These are phyloP conservation scores for Platismatia glauca DNA, from an alignment of 495 filamentous ascomycete genomes.

Conservation along the genomic window DNA sequence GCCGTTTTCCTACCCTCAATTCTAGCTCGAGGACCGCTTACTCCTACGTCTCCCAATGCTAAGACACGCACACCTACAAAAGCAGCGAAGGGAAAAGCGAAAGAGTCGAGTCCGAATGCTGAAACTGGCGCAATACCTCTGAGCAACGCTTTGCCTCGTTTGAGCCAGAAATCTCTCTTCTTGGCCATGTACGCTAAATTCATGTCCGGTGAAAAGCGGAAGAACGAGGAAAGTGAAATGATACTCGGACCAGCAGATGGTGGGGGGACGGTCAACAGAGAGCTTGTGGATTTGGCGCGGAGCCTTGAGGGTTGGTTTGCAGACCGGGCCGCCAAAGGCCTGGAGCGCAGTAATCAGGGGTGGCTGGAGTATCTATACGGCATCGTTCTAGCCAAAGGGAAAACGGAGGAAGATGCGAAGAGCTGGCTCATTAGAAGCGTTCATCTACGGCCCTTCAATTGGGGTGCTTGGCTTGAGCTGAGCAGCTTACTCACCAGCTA, in stretches of 20 bases:
- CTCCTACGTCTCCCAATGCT: constrained; percentile 37
- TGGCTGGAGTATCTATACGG: constrained; percentile 97
- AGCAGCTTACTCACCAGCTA: constrained; percentile 61
- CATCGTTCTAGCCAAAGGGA: constrained; percentile 79
- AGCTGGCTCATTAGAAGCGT: constrained; percentile 78
- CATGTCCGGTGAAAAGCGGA: constrained; percentile 89
- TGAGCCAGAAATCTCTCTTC: constrained; percentile 90
- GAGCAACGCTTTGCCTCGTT: constrained; percentile 38
- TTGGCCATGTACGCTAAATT: constrained; percentile 86
- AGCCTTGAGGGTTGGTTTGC: constrained; percentile 69
- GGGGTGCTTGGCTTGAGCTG: constrained; percentile 93
- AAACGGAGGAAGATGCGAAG: constrained; percentile 75
- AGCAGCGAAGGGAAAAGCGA: constrained; percentile 49
- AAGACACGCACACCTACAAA: constrained; percentile 34
- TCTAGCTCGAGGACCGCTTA: constrained; percentile 52
- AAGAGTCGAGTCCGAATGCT: constrained; percentile 23
- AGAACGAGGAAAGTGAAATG: constrained; percentile 96
- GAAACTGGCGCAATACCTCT: constrained; percentile 27
- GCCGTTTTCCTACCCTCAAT: constrained; percentile 76
- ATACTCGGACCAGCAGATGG: constrained; percentile 88
- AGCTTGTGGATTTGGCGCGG: constrained; percentile 64
- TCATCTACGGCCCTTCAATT: constrained; percentile 82
- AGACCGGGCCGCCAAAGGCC: constrained; percentile 48
- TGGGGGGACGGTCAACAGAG: constrained; percentile 71
- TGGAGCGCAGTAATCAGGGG: constrained; percentile 63